Evolutionary conservation across 2,329 filamentous ascomycete genomes (phyloP).

Genomic region (Gaeumannomyces sp.): DNA sequence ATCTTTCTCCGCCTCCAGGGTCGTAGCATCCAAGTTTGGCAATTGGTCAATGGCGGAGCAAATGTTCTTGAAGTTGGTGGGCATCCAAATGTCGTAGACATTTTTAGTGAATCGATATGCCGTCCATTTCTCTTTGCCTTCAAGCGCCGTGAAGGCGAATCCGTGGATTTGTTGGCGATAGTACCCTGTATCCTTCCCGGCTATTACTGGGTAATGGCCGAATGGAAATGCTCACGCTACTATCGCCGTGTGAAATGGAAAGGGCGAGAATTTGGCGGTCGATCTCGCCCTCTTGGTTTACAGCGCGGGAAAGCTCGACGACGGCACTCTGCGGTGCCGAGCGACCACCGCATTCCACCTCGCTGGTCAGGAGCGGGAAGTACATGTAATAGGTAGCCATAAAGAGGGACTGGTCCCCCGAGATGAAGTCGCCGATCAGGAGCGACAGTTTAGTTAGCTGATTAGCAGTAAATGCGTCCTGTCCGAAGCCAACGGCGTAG

Average conservation of each 20-base stretch:
- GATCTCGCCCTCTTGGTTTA: conserved; percentile 30
- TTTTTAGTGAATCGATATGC: conserved; percentile 30
- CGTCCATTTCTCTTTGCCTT: conserved; percentile 30
- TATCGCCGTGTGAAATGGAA: conserved; percentile 32
- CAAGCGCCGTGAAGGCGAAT: conserved; percentile 26
- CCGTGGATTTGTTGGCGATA: conserved; percentile 30
- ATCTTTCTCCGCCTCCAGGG: too few relatives aligned
- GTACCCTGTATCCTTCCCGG: conserved; percentile 22
- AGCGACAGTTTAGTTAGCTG: conserved; percentile 35
- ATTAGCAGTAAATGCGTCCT: conserved; percentile 34
- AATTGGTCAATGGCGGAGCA: conserved; percentile 30
- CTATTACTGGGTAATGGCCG: conserved; percentile 34
- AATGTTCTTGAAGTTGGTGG: conserved; percentile 29
- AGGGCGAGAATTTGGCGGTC: conserved; percentile 36
- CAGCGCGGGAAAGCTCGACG: conserved; percentile 31
- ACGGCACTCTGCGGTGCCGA: conserved; percentile 32
- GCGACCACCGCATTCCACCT: conserved; percentile 38
- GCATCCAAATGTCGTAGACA: conserved; percentile 31
- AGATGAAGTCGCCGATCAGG: conserved; percentile 27
- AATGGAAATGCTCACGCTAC: conserved; percentile 31
- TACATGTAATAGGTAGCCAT: conserved; percentile 40
- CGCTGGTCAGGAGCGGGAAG: conserved; percentile 43
- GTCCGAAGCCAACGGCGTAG: conserved; percentile 35
- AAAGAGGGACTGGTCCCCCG: conserved; percentile 32
- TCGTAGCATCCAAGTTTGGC: not conserved